Evolutionary conservation across 495 filamentous ascomycete species (phyloP).

Genomic region (Tuber aestivum): DNA sequence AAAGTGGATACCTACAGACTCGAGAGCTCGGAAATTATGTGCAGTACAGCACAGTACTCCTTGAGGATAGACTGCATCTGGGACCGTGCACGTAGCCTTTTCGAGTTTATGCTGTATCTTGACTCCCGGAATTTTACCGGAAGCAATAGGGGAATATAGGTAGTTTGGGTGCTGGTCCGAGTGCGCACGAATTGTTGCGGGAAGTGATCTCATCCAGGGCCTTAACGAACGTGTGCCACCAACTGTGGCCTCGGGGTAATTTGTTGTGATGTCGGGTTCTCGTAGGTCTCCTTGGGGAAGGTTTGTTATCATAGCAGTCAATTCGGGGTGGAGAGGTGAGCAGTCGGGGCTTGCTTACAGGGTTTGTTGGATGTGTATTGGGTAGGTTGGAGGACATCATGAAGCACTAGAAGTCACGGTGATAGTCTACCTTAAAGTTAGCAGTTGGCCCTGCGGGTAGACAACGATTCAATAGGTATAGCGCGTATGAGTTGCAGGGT

Average conservation of each 20-base stretch:
- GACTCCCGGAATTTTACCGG: not conserved
- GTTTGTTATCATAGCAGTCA: not conserved
- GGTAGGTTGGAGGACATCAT: not conserved
- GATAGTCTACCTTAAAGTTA: not conserved
- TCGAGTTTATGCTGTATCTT: not conserved
- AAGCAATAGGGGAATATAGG: not conserved
- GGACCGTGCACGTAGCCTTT: not conserved
- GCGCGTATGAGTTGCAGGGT: not conserved
- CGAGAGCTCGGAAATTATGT: not conserved
- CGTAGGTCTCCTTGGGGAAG: not conserved
- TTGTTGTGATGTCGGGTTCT: not conserved
- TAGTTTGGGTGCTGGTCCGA: not conserved
- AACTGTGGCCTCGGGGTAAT: not conserved
- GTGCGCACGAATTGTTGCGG: not conserved
- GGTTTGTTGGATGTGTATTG: not conserved
- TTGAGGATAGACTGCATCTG: not conserved
- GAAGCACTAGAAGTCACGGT: not conserved
- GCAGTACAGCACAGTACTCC: no score
- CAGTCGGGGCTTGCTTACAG: not conserved
- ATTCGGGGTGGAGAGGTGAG: not conserved
- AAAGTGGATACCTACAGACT: not conserved
- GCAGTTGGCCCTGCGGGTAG: not conserved
- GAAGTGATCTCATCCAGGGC: not conserved
- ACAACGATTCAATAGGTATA: not conserved
- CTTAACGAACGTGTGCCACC: not conserved